Percentiles rank a stretch among this genome's conserved stretches.
These are phyloP conservation scores for Trypanosomatidae sp. DNA, from an alignment of 208 protist species.

Conservation along the genomic window DNA sequence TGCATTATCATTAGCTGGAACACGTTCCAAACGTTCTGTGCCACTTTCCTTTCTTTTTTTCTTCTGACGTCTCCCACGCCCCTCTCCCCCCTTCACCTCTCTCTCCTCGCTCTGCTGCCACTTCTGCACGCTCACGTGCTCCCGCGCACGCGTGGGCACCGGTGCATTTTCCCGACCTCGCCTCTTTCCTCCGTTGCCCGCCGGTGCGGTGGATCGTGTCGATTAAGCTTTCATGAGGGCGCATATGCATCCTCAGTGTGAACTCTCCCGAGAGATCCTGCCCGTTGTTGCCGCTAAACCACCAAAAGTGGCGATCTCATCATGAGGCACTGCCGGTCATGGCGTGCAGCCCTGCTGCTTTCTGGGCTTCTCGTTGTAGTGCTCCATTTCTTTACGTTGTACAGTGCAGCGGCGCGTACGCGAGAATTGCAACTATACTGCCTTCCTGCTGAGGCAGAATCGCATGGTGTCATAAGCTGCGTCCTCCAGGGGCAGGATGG, in stretches of 20 bases:
- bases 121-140: not conserved
- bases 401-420: constrained; percentile 18
- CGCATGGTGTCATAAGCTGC: constrained; percentile 28
- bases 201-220: not conserved
- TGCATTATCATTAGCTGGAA: not conserved
- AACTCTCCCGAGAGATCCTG: not conserved
- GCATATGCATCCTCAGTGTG: not conserved
- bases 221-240: not conserved
- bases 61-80: not conserved
- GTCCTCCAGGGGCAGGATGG: constrained; percentile 38
- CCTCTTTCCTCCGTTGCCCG: not conserved
- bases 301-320: not conserved
- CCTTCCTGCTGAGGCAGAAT: constrained; percentile 29
- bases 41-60: not conserved
- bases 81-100: not conserved
- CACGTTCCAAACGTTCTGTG: not conserved
- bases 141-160: not conserved
- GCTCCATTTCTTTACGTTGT: constrained; percentile 1
- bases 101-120: not conserved
- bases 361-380: constrained; percentile 1
- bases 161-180: not conserved
- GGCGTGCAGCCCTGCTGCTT: not conserved
- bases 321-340: not conserved
- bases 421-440: constrained; percentile 36
- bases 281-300: not conserved